These are phyloP conservation scores for Alternaria infectoria DNA, from an alignment of 2,329 filamentous ascomycete genomes.

Conservation along the genomic window DNA sequence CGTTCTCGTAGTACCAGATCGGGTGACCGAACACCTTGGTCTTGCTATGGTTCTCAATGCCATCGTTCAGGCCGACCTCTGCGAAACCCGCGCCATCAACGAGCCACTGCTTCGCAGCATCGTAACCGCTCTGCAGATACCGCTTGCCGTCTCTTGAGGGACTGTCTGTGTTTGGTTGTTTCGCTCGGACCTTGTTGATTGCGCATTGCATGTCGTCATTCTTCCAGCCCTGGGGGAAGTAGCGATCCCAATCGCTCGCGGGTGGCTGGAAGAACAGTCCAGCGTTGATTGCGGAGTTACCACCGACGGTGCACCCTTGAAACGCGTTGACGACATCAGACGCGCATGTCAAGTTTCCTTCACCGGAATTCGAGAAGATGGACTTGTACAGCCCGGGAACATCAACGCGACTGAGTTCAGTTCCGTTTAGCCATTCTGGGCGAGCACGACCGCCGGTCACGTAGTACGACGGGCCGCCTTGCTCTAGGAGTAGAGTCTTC, in stretches of 20 bases:
- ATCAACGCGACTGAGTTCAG: constrained; percentile 59
- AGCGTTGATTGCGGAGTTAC: constrained; percentile 61
- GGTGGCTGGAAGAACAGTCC: constrained; percentile 62
- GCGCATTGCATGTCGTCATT: constrained; percentile 57
- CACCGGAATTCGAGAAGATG: constrained; percentile 53
- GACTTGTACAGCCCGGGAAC: constrained; percentile 60
- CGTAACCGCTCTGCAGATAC: constrained; percentile 58
- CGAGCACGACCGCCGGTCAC: constrained; percentile 56
- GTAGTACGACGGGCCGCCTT: constrained; percentile 59
- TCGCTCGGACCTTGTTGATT: constrained; percentile 53
- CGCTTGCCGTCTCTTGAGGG: constrained; percentile 55
- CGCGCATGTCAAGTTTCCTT: constrained; percentile 50
- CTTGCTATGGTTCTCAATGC: constrained; percentile 52
- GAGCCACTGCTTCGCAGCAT: constrained; percentile 58
- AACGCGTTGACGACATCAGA: constrained; percentile 52
- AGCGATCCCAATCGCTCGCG: constrained; percentile 59
- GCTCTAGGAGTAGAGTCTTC: constrained; percentile 60
- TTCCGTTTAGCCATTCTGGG: constrained; percentile 58
- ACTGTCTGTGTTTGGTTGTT: constrained; percentile 53
- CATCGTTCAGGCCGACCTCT: constrained; percentile 57
- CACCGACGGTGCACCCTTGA: constrained; percentile 60
- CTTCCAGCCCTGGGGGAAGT: constrained; percentile 60
- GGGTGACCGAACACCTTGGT: constrained; percentile 58
- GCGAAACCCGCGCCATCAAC: constrained; percentile 57
- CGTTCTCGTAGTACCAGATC: constrained; percentile 57